Percentiles rank a stretch among this genome's conserved stretches.
Evolutionary conservation across 306 rosid species (phyloP).

Genomic region (Casuarina equisetifolia): DNA sequence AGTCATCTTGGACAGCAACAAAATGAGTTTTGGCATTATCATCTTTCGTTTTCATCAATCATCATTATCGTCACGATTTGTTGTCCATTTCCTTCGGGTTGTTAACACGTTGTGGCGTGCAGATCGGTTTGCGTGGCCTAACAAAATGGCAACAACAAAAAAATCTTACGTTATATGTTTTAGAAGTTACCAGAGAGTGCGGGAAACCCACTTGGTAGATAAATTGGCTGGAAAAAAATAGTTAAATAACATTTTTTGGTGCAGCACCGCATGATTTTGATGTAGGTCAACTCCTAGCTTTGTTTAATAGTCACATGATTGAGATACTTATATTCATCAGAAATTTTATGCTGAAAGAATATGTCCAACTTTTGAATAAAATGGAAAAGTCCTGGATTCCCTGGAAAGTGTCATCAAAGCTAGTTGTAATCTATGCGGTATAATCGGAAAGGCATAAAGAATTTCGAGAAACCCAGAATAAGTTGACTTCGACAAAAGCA

Average conservation of each 20-base stretch:
- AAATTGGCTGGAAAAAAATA: background rate
- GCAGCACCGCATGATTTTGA: background rate
- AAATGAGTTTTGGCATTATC: background rate
- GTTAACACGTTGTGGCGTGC: background rate
- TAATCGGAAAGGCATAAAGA: background rate
- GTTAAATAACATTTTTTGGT: background rate
- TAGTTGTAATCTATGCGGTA: background rate
- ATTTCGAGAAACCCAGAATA: background rate
- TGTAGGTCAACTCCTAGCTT: background rate
- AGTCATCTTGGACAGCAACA: background rate
- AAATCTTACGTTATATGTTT: background rate
- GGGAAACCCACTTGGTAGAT: background rate
- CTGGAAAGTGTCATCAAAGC: constrained; percentile 5
- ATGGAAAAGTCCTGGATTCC: background rate
- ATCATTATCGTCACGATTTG: background rate
- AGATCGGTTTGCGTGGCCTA: too few species aligned
- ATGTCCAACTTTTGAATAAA: constrained; percentile 20
- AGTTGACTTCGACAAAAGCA: constrained; percentile 27
- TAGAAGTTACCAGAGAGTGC: background rate
- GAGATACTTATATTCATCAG: constrained; percentile 7
- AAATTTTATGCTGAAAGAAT: constrained; percentile 5
- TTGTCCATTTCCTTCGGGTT: too few species aligned
- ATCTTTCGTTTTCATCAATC: background rate
- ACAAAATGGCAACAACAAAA: too few species aligned
- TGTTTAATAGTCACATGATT: constrained; percentile 17